Evolutionary conservation across 176 grass and related monocot species (phyloP), one percentile per base, ranked within the genome.

Genomic region (Chrysopogon serrulatus): DNA sequence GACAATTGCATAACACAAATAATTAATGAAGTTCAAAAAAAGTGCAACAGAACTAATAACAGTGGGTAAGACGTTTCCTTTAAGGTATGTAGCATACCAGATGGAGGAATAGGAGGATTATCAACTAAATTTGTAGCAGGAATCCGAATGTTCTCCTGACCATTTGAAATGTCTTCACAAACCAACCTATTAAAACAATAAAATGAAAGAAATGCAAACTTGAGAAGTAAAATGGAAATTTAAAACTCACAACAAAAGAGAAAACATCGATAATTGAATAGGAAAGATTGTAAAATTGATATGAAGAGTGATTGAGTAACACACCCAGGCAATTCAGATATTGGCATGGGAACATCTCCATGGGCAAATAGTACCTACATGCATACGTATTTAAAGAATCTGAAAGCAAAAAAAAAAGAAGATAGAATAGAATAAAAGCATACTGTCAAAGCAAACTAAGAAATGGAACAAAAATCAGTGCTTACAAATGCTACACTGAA

Each of bases 51-150:
- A 68, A 27, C 13, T 67, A 73, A 37, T 45, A 74, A 43, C 65
- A 79, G 24, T 37, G 19, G 6, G 15, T 76, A 18, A 10, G 47
- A 64, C 41, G 39, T 31, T 45, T 32, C 8, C 5, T 18, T 45
- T 19, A 24, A 61, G 60, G 49, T 70, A 53, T 27, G 24, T 75
- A 84, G 70, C 62, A 89, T 85, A 81, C 89, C 89, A 84, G 78
- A 83, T 68, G 91, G 94, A 81, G 87, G 61, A 64, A 83, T 43
- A 56, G 91, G 89, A 34, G 91, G 87, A 65, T 87, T 81, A 88
- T 97, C 94, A 70, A 97, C 79, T 60, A 85, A 76, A 92, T 97
- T 97, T 74, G 94, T 88, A 61, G 85, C 87, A 33, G 91, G 91
- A 79, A 97, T 88, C 45, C 73, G 89, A 61, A 94, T 36, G 27